These are phyloP conservation scores for Aspergillus latus DNA, from an alignment of 2,329 filamentous ascomycete genomes.

Conservation along the genomic window DNA sequence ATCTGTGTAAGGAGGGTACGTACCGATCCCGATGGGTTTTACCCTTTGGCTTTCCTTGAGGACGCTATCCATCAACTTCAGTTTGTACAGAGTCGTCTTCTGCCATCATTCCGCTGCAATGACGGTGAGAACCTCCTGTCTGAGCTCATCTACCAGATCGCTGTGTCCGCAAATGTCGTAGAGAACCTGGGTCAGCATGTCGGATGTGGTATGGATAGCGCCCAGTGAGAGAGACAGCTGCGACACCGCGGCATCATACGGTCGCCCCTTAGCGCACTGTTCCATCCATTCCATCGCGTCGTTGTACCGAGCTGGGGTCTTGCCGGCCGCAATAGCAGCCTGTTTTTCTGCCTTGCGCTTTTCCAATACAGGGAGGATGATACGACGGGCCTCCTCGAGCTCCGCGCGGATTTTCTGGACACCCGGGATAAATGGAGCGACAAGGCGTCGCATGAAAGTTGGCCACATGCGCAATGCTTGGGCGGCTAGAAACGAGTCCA, in stretches of 20 bases:
- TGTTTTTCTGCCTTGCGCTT: conserved; percentile 1
- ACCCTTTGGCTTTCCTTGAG: conserved; percentile 43
- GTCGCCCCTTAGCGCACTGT: conserved; percentile 21
- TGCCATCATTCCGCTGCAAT: conserved; percentile 28
- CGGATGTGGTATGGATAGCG: conserved; percentile 25
- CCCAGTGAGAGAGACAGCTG: conserved; percentile 25
- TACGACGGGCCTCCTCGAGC: background rate
- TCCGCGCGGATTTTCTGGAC: conserved; percentile 1
- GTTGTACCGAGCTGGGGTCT: conserved; percentile 3
- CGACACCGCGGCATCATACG: conserved; percentile 20
- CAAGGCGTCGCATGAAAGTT: background rate
- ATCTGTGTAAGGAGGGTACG: background rate
- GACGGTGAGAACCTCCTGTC: conserved; percentile 24
- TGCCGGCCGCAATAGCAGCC: background rate
- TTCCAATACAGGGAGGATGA: conserved; percentile 9
- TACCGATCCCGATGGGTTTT: conserved; percentile 27
- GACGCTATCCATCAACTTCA: conserved; percentile 45
- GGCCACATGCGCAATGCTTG: conserved; percentile 19
- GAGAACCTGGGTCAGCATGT: conserved; percentile 25
- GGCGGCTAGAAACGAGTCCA: conserved; percentile 17
- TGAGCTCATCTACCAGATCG: conserved; percentile 16
- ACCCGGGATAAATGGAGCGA: conserved; percentile 3
- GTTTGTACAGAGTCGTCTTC: conserved; percentile 39
- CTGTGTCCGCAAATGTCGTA: conserved; percentile 19
- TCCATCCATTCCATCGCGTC: conserved; percentile 31